These are phyloP conservation scores for Cenchrus americanus DNA, from an alignment of 176 grass and related monocot species.

Conservation along the genomic window DNA sequence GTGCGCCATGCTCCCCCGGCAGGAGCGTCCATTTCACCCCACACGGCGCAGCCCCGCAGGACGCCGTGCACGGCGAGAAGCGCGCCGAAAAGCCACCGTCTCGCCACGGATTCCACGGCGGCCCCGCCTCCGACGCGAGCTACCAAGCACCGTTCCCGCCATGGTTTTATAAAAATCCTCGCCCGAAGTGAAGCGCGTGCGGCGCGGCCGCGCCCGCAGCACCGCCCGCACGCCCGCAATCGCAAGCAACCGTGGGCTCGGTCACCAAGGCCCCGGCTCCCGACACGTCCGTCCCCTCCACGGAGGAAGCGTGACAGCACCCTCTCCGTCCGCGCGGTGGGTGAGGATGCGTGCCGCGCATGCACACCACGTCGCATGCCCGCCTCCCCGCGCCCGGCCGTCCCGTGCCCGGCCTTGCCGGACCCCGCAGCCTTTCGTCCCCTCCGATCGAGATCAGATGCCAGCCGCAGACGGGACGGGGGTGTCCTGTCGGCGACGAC, in stretches of 20 bases:
- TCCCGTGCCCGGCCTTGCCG: background rate
- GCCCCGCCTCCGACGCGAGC: too few species aligned
- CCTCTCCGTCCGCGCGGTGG: too few species aligned
- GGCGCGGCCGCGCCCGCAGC: too few species aligned
- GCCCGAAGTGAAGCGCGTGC: too few species aligned
- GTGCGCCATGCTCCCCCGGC: background rate
- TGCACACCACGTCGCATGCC: conserved; percentile 35
- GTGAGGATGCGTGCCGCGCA: background rate
- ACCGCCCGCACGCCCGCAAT: too few species aligned
- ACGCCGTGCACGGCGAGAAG: background rate
- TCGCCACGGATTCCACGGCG: background rate
- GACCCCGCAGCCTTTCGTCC: background rate
- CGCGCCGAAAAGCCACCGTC: background rate
- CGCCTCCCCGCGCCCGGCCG: background rate
- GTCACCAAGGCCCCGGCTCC: too few species aligned
- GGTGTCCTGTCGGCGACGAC: conserved; percentile 6
- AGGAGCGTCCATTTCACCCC: too few species aligned
- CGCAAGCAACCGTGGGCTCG: too few species aligned
- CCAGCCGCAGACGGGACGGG: background rate
- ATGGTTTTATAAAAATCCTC: background rate
- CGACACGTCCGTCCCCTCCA: too few species aligned
- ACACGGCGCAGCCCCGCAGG: background rate
- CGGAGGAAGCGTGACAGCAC: too few species aligned
- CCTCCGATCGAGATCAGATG: background rate
- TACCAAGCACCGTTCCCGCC: background rate